Base-by-base conservation (phyloP, 768 basidiomycete genomes). In the Auriculariales sp. region DNA sequence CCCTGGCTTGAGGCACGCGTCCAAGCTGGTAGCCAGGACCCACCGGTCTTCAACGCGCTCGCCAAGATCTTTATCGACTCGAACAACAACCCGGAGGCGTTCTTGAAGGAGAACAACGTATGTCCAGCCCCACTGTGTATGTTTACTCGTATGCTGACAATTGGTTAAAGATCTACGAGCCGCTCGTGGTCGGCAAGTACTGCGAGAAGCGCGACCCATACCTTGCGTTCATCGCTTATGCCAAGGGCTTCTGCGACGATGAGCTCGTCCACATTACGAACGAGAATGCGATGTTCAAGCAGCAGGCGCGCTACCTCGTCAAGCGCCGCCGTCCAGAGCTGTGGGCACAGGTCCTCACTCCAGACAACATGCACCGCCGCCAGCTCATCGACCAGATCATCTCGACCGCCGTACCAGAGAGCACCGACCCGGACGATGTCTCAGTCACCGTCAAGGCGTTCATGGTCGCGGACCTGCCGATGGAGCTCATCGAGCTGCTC, bases 271-370 rank as follows among this genome's bases (percentile, higher is more conserved):
- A 79, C 19, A 94, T 99, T 64, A 98, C 95, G 45, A 98, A 98
- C 62, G 93, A 94, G 56, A 99, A 99, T 70, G 83, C 92, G 11
- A 99, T 99, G 95, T 99, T 93, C 77, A 99, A 98, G 68, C 94
- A 99, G 60, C 95, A 98, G 66, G 89, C 95, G 48, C 83, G 95
- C 27, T 99, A 99, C 67, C 79, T 99, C 51, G 88, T 97, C 61
- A 95, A 93, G 67, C 83, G 95, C 57, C 88, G 95, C 54, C 81
- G 89, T 54, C 79, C 86, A 14, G 95, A 98, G 53, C 78, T 99
- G 28, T 99, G 95, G 95, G 79, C 84, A 1, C 91, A 97, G 66
- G 95, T 99, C 30, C 81, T 99, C 49, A 72, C 78, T 10, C 73
- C 77, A 3, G 91, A 91, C 55, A 97, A 95, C 64, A 75, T 89